Percentiles rank a stretch among this genome's conserved stretches.
Conservation (phyloP, 1,284 basidiomycete genomes). For the Ustilago tritici region DNA sequence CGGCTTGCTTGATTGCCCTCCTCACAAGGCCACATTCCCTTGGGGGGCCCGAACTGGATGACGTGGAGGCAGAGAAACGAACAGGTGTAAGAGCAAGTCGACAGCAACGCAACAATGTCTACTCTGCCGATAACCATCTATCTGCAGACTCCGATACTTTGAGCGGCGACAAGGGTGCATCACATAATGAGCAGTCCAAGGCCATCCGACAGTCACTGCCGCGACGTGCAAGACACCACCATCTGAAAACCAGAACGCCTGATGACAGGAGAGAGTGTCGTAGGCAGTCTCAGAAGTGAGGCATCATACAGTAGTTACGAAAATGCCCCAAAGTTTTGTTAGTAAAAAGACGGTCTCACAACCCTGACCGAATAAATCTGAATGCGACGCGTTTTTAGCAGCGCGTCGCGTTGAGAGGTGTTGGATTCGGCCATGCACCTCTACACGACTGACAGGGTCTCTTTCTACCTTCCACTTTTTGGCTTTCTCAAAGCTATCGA, state of each 20-base stretch:
- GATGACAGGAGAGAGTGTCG: too few relatives aligned
- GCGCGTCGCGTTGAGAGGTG: conserved; percentile 51
- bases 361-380: not conserved
- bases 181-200: conserved; percentile 6
- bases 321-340: too few relatives aligned
- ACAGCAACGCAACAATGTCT: not conserved
- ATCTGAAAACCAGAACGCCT: too few relatives aligned
- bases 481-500: not conserved
- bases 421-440: conserved; percentile 37
- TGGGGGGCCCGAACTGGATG: not conserved
- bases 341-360: not conserved
- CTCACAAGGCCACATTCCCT: not conserved
- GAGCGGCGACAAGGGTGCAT: not conserved
- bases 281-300: not conserved
- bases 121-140: not conserved
- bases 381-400: conserved; percentile 23
- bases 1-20: not conserved
- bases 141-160: not conserved
- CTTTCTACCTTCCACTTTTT: not conserved
- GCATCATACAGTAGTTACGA: not conserved
- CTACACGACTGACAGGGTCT: not conserved
- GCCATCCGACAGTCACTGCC: not conserved
- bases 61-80: not conserved
- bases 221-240: not conserved
- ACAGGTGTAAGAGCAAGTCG: not conserved